phyloP scores from a whole-genome alignment of 2,329 filamentous ascomycete genomes.

The Penicillium sumatraense region DNA sequence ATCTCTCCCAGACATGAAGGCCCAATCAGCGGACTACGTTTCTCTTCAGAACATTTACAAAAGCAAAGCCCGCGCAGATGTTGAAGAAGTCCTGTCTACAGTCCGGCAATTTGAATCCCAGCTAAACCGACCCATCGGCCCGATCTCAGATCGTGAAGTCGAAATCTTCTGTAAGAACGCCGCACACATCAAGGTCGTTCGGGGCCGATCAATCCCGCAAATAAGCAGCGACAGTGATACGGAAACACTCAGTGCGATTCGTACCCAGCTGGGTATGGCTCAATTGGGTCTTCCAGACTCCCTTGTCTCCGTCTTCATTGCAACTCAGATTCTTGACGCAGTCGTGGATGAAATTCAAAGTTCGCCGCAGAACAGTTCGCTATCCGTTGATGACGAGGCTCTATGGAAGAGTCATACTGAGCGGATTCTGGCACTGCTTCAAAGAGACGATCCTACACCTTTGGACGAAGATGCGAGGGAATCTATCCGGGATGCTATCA shows the following conservation, averaged over 20 bases:
- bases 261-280: constrained; percentile 40
- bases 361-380: constrained; percentile 25
- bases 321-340: constrained; percentile 55
- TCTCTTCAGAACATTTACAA: constrained; percentile 93
- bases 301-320: constrained; percentile 71
- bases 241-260: constrained; percentile 50
- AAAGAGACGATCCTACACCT: constrained; percentile 51
- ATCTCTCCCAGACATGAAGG: constrained; percentile 95
- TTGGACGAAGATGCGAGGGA: constrained; percentile 54
- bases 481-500: constrained; percentile 59
- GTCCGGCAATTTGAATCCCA: constrained; percentile 62
- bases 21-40: constrained; percentile 86
- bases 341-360: constrained; percentile 60
- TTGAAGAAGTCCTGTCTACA: constrained; percentile 71
- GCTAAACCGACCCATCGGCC: constrained; percentile 49
- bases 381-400: constrained; percentile 38
- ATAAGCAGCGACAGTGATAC: constrained; percentile 41
- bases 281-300: constrained; percentile 56
- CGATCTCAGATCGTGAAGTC: constrained; percentile 72
- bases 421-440: constrained; percentile 33
- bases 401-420: constrained; percentile 38
- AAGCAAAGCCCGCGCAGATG: constrained; percentile 77
- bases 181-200: constrained; percentile 87
- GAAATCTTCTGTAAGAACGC: constrained; percentile 96
- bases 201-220: constrained; percentile 62